Conservation (phyloP, 2,329 filamentous ascomycete genomes). For the Claviceps spartinae region DNA sequence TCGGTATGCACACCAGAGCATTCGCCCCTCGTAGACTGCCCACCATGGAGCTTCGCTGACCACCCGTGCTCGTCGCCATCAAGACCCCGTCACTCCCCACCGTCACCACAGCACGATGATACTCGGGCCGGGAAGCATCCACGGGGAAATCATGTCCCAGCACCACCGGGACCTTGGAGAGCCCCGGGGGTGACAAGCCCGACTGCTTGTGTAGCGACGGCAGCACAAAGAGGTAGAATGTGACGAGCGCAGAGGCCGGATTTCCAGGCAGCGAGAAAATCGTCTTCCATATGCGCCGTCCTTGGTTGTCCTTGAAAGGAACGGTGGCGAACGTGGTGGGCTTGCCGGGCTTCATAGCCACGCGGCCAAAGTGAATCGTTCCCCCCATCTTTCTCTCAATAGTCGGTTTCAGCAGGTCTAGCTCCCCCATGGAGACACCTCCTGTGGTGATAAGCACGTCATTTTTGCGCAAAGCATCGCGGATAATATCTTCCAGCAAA, state of each 20-base stretch:
- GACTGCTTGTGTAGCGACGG: conserved; percentile 68
- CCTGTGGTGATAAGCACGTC: conserved; percentile 86
- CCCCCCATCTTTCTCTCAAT: conserved; percentile 83
- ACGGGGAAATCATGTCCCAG: conserved; percentile 60
- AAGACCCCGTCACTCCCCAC: conserved; percentile 54
- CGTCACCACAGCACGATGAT: conserved; percentile 69
- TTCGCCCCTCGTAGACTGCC: conserved; percentile 84
- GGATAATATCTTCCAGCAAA: conserved; percentile 62
- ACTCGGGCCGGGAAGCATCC: conserved; percentile 76
- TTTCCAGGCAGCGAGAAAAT: conserved; percentile 92
- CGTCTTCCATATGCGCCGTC: conserved; percentile 48
- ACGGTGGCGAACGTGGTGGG: conserved; percentile 94
- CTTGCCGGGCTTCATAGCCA: conserved; percentile 96
- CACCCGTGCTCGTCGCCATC: conserved; percentile 69
- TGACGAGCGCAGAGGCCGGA: conserved; percentile 83
- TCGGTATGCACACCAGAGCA: conserved; percentile 64
- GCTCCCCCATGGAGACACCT: conserved; percentile 94
- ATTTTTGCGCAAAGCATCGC: conserved; percentile 56
- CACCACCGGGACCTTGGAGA: conserved; percentile 58
- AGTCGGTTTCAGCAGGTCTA: conserved; percentile 91
- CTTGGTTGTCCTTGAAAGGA: conserved; percentile 46
- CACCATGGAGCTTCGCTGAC: conserved; percentile 79
- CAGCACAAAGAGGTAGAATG: conserved; percentile 86
- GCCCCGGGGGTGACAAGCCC: conserved; percentile 52
- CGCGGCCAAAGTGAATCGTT: conserved; percentile 89